Percentiles rank a stretch among this genome's conserved stretches.
Conservation (phyloP, 1,284 basidiomycete genomes). For the Rhizoctonia solani region DNA sequence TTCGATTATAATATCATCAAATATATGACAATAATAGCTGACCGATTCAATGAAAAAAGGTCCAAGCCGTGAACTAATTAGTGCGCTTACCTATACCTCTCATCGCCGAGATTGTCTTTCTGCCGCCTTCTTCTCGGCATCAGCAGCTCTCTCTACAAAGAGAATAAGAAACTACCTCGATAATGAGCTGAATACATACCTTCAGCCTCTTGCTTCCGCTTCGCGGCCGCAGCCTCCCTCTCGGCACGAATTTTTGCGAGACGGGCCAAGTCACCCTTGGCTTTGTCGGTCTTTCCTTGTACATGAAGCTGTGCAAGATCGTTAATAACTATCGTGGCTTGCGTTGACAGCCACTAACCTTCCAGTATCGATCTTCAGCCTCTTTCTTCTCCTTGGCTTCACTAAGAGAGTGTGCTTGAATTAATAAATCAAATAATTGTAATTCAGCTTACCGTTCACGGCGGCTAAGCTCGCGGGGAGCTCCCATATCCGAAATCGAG, state of each 20-base stretch:
- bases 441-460: constrained; percentile 62
- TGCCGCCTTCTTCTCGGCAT: constrained; percentile 45
- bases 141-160: constrained; percentile 51
- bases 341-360: constrained; percentile 54
- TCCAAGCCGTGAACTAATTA: no score
- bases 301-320: constrained; percentile 58
- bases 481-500: constrained; percentile 63
- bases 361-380: constrained; percentile 82
- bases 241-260: constrained; percentile 85
- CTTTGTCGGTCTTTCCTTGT: constrained; percentile 85
- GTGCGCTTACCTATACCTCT: no score
- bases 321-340: neutral
- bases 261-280: constrained; percentile 82
- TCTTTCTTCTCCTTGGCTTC: constrained; percentile 90
- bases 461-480: constrained; percentile 61
- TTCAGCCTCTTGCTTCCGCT: constrained; percentile 82
- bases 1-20: no score
- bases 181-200: constrained; percentile 50
- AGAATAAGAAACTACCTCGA: constrained; percentile 8
- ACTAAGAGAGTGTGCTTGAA: constrained; percentile 49
- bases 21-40: no score
- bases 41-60: no score
- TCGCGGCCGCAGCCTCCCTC: constrained; percentile 81
- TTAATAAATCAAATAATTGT: neutral
- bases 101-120: no score